These are phyloP conservation scores for Narthecium ossifragum DNA, from an alignment of 106 monocot genomes.

Conservation along the genomic window DNA sequence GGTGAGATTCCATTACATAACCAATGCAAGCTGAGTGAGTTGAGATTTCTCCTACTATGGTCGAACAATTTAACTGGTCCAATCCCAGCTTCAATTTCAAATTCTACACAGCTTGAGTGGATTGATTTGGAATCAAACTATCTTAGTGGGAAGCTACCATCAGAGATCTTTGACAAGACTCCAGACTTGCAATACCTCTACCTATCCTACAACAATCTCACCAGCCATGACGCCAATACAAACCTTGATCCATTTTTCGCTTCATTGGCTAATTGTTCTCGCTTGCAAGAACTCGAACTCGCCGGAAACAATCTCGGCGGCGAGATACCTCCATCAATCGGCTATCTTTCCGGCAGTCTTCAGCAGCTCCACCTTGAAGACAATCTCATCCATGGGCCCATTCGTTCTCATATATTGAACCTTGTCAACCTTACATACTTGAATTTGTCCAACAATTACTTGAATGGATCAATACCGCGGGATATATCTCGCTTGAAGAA, in stretches of 20 bases:
- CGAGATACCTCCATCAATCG: constrained; percentile 37
- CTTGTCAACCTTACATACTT: constrained; percentile 80
- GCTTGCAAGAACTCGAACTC: constrained; percentile 58
- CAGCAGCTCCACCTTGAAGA: constrained; percentile 62
- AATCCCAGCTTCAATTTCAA: constrained; percentile 45
- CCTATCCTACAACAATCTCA: constrained; percentile 60
- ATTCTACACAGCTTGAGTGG: constrained; percentile 54
- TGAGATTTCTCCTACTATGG: constrained; percentile 56
- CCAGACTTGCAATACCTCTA: constrained; percentile 39
- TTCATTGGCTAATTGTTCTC: constrained; percentile 47
- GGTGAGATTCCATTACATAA: constrained; percentile 34
- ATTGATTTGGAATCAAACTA: constrained; percentile 52
- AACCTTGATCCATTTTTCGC: constrained; percentile 48
- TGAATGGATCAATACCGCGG: constrained; percentile 71
- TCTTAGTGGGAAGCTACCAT: constrained; percentile 50
- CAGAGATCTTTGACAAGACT: constrained; percentile 34
- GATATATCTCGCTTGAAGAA: constrained; percentile 41
- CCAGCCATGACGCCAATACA: constrained; percentile 18
- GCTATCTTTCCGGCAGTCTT: constrained; percentile 46
- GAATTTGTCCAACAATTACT: constrained; percentile 59
- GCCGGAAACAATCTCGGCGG: constrained; percentile 56
- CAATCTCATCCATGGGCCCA: constrained; percentile 51
- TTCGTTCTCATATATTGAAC: constrained; percentile 62
- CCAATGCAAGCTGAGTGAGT: constrained; percentile 26
- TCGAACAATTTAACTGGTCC: constrained; percentile 47